Evolutionary conservation across 2,329 filamentous ascomycete species (phyloP).

Genomic region (Xylariaceae sp.): DNA sequence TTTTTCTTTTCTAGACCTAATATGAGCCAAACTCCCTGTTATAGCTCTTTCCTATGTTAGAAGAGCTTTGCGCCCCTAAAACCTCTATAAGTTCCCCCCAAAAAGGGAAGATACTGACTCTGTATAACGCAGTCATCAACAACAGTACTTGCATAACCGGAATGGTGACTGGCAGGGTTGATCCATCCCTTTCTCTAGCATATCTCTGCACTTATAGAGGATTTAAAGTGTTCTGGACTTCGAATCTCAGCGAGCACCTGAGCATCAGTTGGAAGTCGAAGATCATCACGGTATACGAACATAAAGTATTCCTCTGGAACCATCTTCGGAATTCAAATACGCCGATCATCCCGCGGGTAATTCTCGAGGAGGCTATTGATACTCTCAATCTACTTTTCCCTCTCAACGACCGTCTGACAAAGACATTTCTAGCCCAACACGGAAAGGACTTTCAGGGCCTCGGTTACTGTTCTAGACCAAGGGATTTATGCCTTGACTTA

Average conservation of each 20-base stretch:
- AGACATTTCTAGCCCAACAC: slow-evolving; percentile 19
- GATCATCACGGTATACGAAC: slow-evolving; percentile 32
- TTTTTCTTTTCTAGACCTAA: too few relatives aligned
- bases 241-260: slow-evolving; percentile 30
- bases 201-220: slow-evolving; percentile 20
- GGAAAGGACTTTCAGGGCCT: slow-evolving; percentile 25
- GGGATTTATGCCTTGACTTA: slow-evolving; percentile 17
- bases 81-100: too few relatives aligned
- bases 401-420: slow-evolving; percentile 22
- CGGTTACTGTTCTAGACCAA: slow-evolving; percentile 18
- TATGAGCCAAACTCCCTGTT: too few relatives aligned
- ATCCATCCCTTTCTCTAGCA: slow-evolving; percentile 11
- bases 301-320: slow-evolving; percentile 31
- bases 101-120: too few relatives aligned
- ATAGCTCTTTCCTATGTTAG: too few relatives aligned
- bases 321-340: slow-evolving; percentile 20
- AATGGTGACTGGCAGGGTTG: slow-evolving; percentile 14
- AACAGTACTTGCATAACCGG: neutral
- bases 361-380: slow-evolving; percentile 32
- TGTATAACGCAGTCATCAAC: too few relatives aligned
- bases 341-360: slow-evolving; percentile 16
- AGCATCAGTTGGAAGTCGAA: slow-evolving; percentile 29
- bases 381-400: slow-evolving; percentile 33
- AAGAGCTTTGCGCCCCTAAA: too few relatives aligned
- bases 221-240: slow-evolving; percentile 29